Conservation (phyloP, 1,284 basidiomycete genomes). For the Omphalotus olearius region DNA sequence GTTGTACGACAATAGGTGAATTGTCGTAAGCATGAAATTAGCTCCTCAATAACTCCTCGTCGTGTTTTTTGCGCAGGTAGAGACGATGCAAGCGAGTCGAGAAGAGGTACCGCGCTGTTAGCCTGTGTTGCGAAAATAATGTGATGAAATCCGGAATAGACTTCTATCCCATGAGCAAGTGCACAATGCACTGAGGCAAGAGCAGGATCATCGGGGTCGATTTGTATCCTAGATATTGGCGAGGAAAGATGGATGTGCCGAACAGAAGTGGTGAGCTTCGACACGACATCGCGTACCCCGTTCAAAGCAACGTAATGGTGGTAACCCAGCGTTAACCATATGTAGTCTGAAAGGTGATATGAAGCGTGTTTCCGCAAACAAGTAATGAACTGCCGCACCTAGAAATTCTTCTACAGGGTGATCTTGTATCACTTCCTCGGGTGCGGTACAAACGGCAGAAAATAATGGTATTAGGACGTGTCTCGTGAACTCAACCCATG, state of each 20-base stretch:
- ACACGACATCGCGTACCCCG: slow-evolving; percentile 54
- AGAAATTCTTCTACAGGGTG: slow-evolving; percentile 63
- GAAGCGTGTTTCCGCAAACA: not conserved
- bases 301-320: slow-evolving; percentile 56
- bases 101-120: slow-evolving; percentile 47
- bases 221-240: slow-evolving; percentile 39
- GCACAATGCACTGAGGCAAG: slow-evolving; percentile 35
- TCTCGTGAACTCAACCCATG: slow-evolving; percentile 51
- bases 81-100: slow-evolving; percentile 37
- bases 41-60: slow-evolving; percentile 28
- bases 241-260: slow-evolving; percentile 50
- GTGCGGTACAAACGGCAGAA: slow-evolving; percentile 68
- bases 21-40: slow-evolving; percentile 36
- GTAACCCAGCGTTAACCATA: slow-evolving; percentile 55
- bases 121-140: slow-evolving; percentile 72
- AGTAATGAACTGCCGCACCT: slow-evolving; percentile 32
- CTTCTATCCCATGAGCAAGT: slow-evolving; percentile 23
- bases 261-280: slow-evolving; percentile 37
- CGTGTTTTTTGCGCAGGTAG: slow-evolving; percentile 24
- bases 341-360: slow-evolving; percentile 43
- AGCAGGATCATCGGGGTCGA: slow-evolving; percentile 27
- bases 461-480: slow-evolving; percentile 61
- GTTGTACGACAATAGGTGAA: slow-evolving; percentile 51
- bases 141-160: slow-evolving; percentile 51
- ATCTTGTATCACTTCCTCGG: slow-evolving; percentile 41